Evolutionary conservation across 768 basidiomycete genomes (phyloP).

Genomic region (Cubamyces sp.): DNA sequence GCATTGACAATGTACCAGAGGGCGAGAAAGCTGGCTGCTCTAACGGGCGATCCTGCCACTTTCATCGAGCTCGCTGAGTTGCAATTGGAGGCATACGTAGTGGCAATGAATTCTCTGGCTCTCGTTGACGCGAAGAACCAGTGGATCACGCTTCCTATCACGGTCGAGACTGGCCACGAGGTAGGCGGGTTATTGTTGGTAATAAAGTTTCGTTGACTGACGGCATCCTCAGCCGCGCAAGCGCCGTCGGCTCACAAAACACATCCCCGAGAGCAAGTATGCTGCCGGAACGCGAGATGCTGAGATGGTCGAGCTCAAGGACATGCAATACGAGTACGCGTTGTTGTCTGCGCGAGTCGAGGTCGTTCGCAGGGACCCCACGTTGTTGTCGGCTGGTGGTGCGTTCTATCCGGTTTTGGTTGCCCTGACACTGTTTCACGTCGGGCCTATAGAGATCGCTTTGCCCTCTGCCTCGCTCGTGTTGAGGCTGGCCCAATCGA

Average conservation of each 20-base stretch:
- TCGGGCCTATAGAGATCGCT: conserved; percentile 45
- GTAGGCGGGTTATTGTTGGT: conserved; percentile 34
- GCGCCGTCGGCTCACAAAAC: conserved; percentile 69
- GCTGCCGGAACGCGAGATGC: conserved; percentile 63
- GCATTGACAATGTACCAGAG: conserved; percentile 93
- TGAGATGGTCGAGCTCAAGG: conserved; percentile 78
- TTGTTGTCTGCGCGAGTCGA: conserved; percentile 79
- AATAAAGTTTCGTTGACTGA: conserved; percentile 25
- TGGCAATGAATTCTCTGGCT: conserved; percentile 87
- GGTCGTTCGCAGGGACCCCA: conserved; percentile 69
- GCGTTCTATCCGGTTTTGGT: conserved; percentile 33
- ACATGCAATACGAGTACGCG: conserved; percentile 79
- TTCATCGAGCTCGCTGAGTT: conserved; percentile 61
- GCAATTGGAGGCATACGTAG: conserved; percentile 78
- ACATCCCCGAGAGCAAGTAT: conserved; percentile 79
- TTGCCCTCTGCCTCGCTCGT: conserved; percentile 68
- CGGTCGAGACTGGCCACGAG: conserved; percentile 50
- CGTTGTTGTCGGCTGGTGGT: conserved; percentile 68
- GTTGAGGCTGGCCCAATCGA: conserved; percentile 75
- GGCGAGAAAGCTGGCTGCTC: conserved; percentile 70
- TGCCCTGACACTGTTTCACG: conserved; percentile 4
- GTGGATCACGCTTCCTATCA: conserved; percentile 76
- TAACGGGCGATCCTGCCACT: conserved; percentile 39
- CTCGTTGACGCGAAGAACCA: conserved; percentile 80
- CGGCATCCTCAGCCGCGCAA: conserved; percentile 59